Evolutionary conservation across 2,329 filamentous ascomycete genomes (phyloP).

Genomic region (Dissoconium aciculare): DNA sequence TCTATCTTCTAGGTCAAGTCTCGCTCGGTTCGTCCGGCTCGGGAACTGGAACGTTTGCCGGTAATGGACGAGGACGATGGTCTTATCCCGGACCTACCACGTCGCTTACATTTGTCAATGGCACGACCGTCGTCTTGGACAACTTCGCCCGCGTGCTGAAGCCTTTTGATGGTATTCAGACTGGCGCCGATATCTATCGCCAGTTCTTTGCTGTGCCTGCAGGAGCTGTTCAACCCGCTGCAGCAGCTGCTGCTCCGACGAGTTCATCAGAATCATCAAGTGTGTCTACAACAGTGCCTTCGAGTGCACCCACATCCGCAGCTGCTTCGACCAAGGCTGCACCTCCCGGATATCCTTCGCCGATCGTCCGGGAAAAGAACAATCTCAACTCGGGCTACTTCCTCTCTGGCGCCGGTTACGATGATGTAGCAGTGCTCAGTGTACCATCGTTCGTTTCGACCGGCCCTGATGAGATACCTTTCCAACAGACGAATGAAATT

Average conservation of each 20-base stretch:
- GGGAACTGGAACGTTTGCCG: conserved; percentile 31
- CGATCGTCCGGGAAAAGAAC: conserved; percentile 25
- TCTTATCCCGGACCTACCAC: conserved; percentile 32
- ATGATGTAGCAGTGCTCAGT: conserved; percentile 32
- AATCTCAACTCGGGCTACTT: conserved; percentile 35
- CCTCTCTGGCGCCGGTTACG: conserved; percentile 30
- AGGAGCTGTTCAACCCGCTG: conserved; percentile 11
- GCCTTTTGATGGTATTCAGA: conserved; percentile 28
- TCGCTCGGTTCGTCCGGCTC: conserved; percentile 27
- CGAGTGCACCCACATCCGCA: conserved; percentile 5
- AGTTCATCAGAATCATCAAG: conserved; percentile 5
- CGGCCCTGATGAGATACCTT: conserved; percentile 20
- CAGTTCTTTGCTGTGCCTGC: conserved; percentile 19
- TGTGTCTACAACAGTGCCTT: conserved; percentile 2
- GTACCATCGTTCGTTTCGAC: conserved; percentile 29
- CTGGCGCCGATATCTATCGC: conserved; percentile 29
- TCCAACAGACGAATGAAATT: conserved; percentile 29
- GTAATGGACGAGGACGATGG: conserved; percentile 29
- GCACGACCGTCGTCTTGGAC: conserved; percentile 25
- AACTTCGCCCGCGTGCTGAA: conserved; percentile 32
- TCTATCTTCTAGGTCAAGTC: conserved; percentile 32
- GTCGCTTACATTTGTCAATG: conserved; percentile 33
- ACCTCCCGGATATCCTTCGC: conserved; percentile 31
- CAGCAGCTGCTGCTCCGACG: conserved; percentile 9
- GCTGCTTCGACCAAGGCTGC: conserved; percentile 14